Evolutionary conservation across 768 basidiomycete genomes (phyloP).

Genomic region (Leucogyrophana mollusca): DNA sequence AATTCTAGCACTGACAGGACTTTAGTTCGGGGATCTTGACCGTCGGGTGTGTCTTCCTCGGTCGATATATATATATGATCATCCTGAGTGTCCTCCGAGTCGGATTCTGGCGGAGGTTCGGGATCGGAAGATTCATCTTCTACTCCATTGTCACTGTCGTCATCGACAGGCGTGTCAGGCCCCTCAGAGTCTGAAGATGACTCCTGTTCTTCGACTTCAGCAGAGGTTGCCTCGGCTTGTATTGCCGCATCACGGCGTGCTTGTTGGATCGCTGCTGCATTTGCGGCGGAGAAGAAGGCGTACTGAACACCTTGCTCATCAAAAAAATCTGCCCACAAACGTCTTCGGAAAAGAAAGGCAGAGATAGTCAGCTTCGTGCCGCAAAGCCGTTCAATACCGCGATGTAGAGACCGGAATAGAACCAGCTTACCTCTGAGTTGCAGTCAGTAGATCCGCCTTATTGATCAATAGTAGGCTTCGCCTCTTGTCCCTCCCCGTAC

Average conservation of each 20-base stretch:
- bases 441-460: conserved; percentile 90
- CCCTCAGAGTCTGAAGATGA: conserved; percentile 32
- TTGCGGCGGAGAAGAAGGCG: conserved; percentile 92
- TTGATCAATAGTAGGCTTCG: conserved; percentile 86
- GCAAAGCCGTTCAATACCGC: background rate
- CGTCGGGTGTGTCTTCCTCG: conserved; percentile 52
- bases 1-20: conserved; percentile 86
- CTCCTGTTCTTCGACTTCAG: conserved; percentile 15
- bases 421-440: conserved; percentile 69
- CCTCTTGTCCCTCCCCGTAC: conserved; percentile 71
- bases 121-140: conserved; percentile 25
- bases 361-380: background rate
- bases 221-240: conserved; percentile 21
- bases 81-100: conserved; percentile 33
- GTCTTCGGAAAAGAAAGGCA: conserved; percentile 39
- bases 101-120: conserved; percentile 23
- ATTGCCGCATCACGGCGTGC: conserved; percentile 52
- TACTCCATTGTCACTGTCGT: conserved; percentile 10
- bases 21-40: conserved; percentile 62
- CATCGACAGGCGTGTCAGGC: conserved; percentile 23
- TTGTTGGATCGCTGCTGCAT: conserved; percentile 82
- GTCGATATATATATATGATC: conserved; percentile 48
- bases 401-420: background rate
- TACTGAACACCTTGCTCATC: conserved; percentile 72
- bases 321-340: conserved; percentile 90